Evolutionary conservation across 179 eudicot species (phyloP).

Genomic region (Vitellaria paradoxa): DNA sequence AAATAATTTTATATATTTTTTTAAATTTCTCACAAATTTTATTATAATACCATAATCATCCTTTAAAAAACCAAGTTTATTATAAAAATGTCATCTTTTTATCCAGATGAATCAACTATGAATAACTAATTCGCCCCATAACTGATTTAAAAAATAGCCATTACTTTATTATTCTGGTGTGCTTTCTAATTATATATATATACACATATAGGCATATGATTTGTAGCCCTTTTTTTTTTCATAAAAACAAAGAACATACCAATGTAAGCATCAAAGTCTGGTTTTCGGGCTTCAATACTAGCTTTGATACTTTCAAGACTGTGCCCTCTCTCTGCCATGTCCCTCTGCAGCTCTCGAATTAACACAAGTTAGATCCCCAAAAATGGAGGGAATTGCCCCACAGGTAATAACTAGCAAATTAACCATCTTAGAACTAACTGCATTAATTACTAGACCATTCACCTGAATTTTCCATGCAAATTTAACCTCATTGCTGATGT

Average conservation of each 20-base stretch:
- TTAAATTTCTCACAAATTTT: too few relatives aligned
- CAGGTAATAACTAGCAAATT: background rate
- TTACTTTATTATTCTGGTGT: too few relatives aligned
- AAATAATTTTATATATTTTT: too few relatives aligned
- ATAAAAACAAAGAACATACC: constrained; percentile 36
- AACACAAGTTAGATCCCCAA: background rate
- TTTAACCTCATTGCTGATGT: constrained; percentile 93
- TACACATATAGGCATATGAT: too few relatives aligned
- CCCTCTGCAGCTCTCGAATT: constrained; percentile 58
- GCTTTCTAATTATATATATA: too few relatives aligned
- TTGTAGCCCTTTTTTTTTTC: too few relatives aligned
- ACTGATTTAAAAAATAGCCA: too few relatives aligned
- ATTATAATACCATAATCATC: too few relatives aligned
- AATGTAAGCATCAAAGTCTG: constrained; percentile 96
- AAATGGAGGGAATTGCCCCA: background rate
- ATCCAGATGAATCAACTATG: too few relatives aligned
- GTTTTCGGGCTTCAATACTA: constrained; percentile 95
- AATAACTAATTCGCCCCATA: too few relatives aligned
- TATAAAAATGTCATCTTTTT: too few relatives aligned
- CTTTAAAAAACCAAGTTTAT: too few relatives aligned
- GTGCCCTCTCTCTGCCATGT: constrained; percentile 97
- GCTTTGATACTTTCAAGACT: constrained; percentile 99
- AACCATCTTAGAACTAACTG: background rate
- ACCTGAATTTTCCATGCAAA: constrained; percentile 99
- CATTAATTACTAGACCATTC: background rate